These are phyloP conservation scores for Herpetomonas tarakana DNA, from an alignment of 208 protist species.

Conservation along the genomic window DNA sequence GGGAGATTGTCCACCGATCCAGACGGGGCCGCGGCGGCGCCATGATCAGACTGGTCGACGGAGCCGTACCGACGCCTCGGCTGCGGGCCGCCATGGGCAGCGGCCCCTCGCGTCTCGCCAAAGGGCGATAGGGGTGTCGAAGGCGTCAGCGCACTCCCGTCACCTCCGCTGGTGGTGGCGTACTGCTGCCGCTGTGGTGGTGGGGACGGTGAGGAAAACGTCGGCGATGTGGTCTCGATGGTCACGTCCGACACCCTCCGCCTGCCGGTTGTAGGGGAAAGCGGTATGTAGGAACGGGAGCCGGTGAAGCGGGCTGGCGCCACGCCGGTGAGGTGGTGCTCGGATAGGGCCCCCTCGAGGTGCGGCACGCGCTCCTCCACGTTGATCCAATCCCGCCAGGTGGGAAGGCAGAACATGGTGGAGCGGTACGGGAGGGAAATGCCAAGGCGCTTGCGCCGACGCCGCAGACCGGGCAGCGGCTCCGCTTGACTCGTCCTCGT, in stretches of 20 bases:
- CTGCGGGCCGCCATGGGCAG: neutral
- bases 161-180: too few relatives aligned
- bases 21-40: neutral
- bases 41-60: neutral
- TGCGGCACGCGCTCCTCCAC: slow-evolving; percentile 68
- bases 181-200: too few relatives aligned
- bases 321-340: slow-evolving; percentile 9
- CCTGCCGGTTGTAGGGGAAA: slow-evolving; percentile 1
- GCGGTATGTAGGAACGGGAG: slow-evolving; percentile 28
- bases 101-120: too few relatives aligned
- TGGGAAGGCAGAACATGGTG: slow-evolving; percentile 48
- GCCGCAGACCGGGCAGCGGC: too few relatives aligned
- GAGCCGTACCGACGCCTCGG: neutral
- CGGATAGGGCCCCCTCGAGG: slow-evolving; percentile 33
- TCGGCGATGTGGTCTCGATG: too few relatives aligned
- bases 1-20: slow-evolving; percentile 6
- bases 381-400: slow-evolving; percentile 45
- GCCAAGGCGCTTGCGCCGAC: slow-evolving; percentile 41
- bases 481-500: too few relatives aligned
- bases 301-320: slow-evolving; percentile 19
- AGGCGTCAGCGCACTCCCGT: too few relatives aligned
- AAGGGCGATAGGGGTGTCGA: too few relatives aligned
- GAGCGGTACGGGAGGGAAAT: slow-evolving; percentile 49
- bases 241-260: too few relatives aligned
- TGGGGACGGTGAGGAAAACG: too few relatives aligned